Evolutionary conservation across 1,284 basidiomycete species (phyloP), one percentile per base, ranked within the genome.

Genomic region (Trametes sp.): DNA sequence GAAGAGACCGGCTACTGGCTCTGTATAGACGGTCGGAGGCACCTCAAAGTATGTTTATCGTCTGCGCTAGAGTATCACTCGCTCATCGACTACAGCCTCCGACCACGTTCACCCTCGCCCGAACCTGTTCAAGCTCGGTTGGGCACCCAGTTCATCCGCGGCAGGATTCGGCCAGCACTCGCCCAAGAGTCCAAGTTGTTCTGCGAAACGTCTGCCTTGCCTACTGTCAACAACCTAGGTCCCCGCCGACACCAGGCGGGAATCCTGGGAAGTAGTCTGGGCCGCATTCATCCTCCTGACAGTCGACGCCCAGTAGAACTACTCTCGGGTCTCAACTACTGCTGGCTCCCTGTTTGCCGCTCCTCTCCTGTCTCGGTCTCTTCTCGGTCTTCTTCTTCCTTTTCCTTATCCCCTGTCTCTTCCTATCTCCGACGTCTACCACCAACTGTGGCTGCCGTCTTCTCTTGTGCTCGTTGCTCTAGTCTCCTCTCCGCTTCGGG

Each of bases 401-500:
- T 11, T 36, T 36, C 35, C 2, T 14, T 36, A n/a, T n/a, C n/a
- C n/a, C n/a, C n/a, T n/a, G n/a, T 38, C 11, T 38, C 24, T 3
- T 38, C 38, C n/a, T 2, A 19, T 41, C 16, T 6, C n/a, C 38
- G 38, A n/a, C n/a, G n/a, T n/a, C n/a, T n/a, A n/a, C n/a, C n/a
- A n/a, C n/a, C 16, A 19, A 2, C 16, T 19, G 38, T 8, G 6
- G 13, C 38, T 5, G 14, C n/a, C 16, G 19, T 45, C 42, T 28
- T 4, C 13, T 46, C 24, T 28, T 13, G 42, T 23, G 42, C 49
- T 23, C n/a, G n/a, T 23, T 23, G 29, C 13, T 16, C 8, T 13
- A 13, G 49, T 50, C 49, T 50, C 49, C 49, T 50, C 10, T 35
- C 49, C 49, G 49, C 49, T 41, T 31, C 35, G 49, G 31, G 19